Evolutionary conservation across 2,329 filamentous ascomycete species (phyloP).

Genomic region (Alternaria sp.): DNA sequence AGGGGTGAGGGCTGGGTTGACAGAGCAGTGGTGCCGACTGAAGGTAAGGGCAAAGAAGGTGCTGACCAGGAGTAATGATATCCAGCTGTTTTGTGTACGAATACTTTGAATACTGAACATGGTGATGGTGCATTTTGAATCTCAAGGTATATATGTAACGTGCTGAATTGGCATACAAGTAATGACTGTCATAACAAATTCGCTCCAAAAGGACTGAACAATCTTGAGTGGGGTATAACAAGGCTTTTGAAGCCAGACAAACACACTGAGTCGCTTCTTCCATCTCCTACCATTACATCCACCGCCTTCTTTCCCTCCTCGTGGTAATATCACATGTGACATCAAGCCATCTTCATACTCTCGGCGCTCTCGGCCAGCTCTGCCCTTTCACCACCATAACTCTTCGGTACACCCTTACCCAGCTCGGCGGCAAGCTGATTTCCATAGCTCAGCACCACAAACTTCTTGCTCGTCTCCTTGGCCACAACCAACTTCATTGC

Average conservation of each 20-base stretch:
- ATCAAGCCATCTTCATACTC: slow-evolving; percentile 50
- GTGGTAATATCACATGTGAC: background rate
- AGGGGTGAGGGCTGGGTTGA: slow-evolving; percentile 80
- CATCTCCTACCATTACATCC: slow-evolving; percentile 30
- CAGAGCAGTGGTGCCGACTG: slow-evolving; percentile 51
- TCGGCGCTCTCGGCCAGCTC: slow-evolving; percentile 56
- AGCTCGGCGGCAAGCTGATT: slow-evolving; percentile 72
- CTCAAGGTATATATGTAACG: background rate
- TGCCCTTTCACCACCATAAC: slow-evolving; percentile 78
- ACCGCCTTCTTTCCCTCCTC: background rate
- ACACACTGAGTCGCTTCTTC: background rate
- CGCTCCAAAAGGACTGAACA: background rate
- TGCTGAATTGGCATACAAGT: background rate
- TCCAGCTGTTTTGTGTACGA: background rate
- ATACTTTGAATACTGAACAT: background rate
- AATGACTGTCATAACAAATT: background rate
- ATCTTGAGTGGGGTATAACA: slow-evolving; percentile 25
- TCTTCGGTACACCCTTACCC: slow-evolving; percentile 71
- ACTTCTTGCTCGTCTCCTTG: slow-evolving; percentile 60
- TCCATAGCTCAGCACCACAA: slow-evolving; percentile 64
- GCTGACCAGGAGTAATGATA: slow-evolving; percentile 4
- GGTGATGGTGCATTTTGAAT: background rate
- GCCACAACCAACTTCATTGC: slow-evolving; percentile 57
- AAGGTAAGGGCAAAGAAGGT: slow-evolving; percentile 18
- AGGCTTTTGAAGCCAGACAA: slow-evolving; percentile 15